Percentiles rank a stretch among this genome's conserved stretches.
phyloP scores from a whole-genome alignment of 2,329 filamentous ascomycete species.

The Sporothrix schenckii region DNA sequence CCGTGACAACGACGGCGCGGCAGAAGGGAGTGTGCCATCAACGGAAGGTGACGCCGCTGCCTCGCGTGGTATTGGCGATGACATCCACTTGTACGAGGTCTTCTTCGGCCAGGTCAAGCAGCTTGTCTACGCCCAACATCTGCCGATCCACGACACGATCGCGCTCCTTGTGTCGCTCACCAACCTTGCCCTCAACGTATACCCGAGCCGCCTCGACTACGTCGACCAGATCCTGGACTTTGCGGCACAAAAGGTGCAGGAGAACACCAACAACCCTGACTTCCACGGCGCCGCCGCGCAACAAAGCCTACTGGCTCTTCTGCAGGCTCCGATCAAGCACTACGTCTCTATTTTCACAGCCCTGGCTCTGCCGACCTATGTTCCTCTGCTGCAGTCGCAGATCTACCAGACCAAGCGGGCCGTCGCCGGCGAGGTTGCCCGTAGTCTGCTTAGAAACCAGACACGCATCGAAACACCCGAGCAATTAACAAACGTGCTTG shows the following conservation, averaged over 20 bases:
- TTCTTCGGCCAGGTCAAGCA: slow-evolving; percentile 97
- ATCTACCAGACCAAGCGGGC: slow-evolving; percentile 89
- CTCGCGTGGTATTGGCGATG: slow-evolving; percentile 61
- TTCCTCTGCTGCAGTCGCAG: slow-evolving; percentile 86
- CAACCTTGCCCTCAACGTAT: slow-evolving; percentile 94
- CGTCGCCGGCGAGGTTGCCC: slow-evolving; percentile 85
- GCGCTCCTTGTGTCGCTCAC: slow-evolving; percentile 90
- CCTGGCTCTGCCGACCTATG: slow-evolving; percentile 85
- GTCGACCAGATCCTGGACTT: slow-evolving; percentile 92
- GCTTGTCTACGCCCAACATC: slow-evolving; percentile 83
- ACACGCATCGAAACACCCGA: slow-evolving; percentile 76
- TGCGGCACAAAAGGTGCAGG: slow-evolving; percentile 80
- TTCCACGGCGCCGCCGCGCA: slow-evolving; percentile 86
- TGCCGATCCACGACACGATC: slow-evolving; percentile 93
- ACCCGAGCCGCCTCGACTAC: slow-evolving; percentile 89
- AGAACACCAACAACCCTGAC: slow-evolving; percentile 93
- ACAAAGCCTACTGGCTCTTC: slow-evolving; percentile 81
- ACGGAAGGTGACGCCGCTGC: slow-evolving; percentile 33
- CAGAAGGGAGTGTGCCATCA: slow-evolving; percentile 37
- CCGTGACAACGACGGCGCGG: slow-evolving; percentile 43
- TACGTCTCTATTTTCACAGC: slow-evolving; percentile 97
- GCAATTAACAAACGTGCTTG: slow-evolving; percentile 84
- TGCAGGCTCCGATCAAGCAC: slow-evolving; percentile 86
- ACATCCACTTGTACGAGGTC: slow-evolving; percentile 91
- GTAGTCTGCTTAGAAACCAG: slow-evolving; percentile 78